Evolutionary conservation across 2,329 filamentous ascomycete genomes (phyloP).

Genomic region (Coniochaeta prunicola): DNA sequence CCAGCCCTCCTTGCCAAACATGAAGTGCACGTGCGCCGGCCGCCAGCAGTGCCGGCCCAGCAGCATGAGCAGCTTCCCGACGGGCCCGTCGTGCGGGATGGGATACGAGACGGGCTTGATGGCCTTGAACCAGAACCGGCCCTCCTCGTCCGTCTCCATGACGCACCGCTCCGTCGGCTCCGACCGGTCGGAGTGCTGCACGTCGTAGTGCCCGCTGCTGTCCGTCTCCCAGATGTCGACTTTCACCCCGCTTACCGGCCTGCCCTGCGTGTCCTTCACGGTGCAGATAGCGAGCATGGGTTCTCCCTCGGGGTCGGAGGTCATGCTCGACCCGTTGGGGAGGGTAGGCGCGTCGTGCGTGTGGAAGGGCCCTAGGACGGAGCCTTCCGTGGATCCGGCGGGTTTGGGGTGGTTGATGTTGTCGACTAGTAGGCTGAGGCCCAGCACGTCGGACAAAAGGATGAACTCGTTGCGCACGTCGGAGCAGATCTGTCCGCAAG

Average conservation of each 20-base stretch:
- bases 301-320: constrained; percentile 61
- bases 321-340: constrained; percentile 53
- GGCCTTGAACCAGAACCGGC: constrained; percentile 76
- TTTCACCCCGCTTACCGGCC: constrained; percentile 57
- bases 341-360: constrained; percentile 63
- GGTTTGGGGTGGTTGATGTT: constrained; percentile 80
- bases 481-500: constrained; percentile 64
- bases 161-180: constrained; percentile 67
- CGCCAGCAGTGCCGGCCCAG: constrained; percentile 71
- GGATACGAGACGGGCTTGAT: constrained; percentile 82
- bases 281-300: constrained; percentile 68
- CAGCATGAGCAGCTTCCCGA: constrained; percentile 60
- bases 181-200: constrained; percentile 60
- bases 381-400: constrained; percentile 62
- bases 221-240: constrained; percentile 86
- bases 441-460: constrained; percentile 71
- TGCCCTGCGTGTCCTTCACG: constrained; percentile 56
- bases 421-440: constrained; percentile 73
- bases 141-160: constrained; percentile 56
- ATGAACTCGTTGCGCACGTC: constrained; percentile 78
- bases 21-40: constrained; percentile 78
- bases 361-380: constrained; percentile 77
- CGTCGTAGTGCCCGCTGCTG: constrained; percentile 72
- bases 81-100: constrained; percentile 77
- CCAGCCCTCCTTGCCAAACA: constrained; percentile 74